Base-by-base conservation (phyloP, 176 grass and related monocot species). In the Oryza australiensis region DNA sequence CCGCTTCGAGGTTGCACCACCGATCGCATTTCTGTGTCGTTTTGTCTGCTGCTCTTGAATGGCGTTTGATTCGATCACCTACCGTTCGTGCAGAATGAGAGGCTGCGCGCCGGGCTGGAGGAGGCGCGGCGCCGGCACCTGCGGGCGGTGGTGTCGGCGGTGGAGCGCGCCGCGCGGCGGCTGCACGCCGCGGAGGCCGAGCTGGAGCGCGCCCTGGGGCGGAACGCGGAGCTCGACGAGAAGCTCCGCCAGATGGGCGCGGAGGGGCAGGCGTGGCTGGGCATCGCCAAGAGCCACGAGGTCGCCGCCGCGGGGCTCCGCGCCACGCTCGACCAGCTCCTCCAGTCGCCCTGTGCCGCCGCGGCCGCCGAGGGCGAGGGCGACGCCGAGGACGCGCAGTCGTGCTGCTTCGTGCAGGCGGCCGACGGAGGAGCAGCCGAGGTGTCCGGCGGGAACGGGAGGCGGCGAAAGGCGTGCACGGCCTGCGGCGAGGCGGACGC, bases 241-340 rank as follows among this genome's bases (percentile, higher is more conserved):
- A 82, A 79, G 68, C 42, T 93, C 51, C 72, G 86, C 55, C 93
- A 88, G 66, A 26, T 86, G 26, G 38, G 42, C 18, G 83, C 76
- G 1, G 90, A 96, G 77, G 85, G 26, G 13, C 90, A 82, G 62
- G 81, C 89, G 8, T 96, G 93, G 93, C 80, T 76, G 51, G 80
- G 70, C 51, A 48, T 86, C 0, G 93, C 93, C 22, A 75, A 68
- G 82, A 76, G 64, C 72, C 83, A 92, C 72, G 93, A 96, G 72
- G 88, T 80, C 63, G 70, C 78, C 42, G 90, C 86, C 11, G 82
- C 83, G 2, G 83, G 80, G 0, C 90, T 96, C 51, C 88, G 93
- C 26, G 48, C 93, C 67, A 79, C 88, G 7, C 62, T 93, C 16
- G 93, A 93, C 26, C 53, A 80, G 73, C 76, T 81, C 30, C 6